Evolutionary conservation across 1,284 basidiomycete genomes (phyloP), one percentile per base, ranked within the genome.

Genomic region (Phlebopus sp.): DNA sequence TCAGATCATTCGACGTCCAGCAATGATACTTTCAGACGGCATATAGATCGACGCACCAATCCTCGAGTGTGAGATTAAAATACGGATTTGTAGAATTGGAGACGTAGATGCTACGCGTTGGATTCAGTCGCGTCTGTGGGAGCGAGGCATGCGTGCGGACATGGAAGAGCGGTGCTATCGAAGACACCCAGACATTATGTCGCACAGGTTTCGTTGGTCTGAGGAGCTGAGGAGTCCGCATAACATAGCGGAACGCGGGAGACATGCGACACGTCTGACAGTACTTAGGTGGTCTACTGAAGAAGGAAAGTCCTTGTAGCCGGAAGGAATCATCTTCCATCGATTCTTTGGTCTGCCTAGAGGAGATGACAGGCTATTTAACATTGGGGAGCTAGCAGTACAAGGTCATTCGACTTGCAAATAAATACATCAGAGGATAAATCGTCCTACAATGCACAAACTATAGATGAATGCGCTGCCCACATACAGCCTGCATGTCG

Each of bases 1-100:
- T 30, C 19, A 19, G 23, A 30, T 23, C 31, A n/a, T 23, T 23
- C 21, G 21, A 6, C 6, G 21, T 23, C 21, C 21, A 23, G 6
- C 21, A 23, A 6, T 23, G 21, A 23, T 6, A 4, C 4, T 23
- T 23, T 23, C 4, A 23, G 21, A 23, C 21, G 21, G 4, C 41
- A 18, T 36, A 31, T 46, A 44, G 25, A 31, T 56, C 44, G 31
- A 18, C 82, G 52, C 32, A 93, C 93, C 92, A 95, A 66, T 98
- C 94, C 67, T 99, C 96, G 44, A 92, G 81, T 0, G 90, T 84
- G 27, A 99, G 79, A 66, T 99, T 98, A 72, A 97, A 97, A 69
- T 88, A 92, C 1, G 95, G 92, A 61, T 94, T 80, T 1, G 79
- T 81, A 11, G 92, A 93, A 15, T 75, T 75, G 0, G 94, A 98